phyloP scores from a whole-genome alignment of 768 basidiomycete genomes.

The Mrakia frigida region DNA sequence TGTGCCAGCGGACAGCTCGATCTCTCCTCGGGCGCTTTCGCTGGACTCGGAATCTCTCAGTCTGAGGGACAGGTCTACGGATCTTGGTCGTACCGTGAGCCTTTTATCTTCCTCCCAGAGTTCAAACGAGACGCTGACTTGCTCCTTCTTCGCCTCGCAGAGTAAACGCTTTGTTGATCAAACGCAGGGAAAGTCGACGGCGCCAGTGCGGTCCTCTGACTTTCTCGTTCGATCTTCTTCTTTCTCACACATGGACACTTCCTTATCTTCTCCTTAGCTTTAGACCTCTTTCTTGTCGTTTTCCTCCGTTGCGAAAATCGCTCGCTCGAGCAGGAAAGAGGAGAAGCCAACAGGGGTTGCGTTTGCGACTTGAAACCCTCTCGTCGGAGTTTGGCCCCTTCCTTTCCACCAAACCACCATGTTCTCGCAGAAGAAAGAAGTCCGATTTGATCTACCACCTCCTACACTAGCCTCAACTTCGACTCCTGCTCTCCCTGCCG shows the following conservation, averaged over 20 bases:
- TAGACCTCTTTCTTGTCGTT: no score
- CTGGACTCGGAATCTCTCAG: neutral
- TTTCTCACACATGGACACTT: no score
- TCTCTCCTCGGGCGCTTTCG: constrained; percentile 7
- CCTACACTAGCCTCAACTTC: neutral
- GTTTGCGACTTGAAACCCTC: neutral
- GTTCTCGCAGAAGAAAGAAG: neutral
- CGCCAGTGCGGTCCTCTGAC: no score
- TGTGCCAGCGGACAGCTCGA: constrained; percentile 8
- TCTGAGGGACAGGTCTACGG: neutral
- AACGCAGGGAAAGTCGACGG: no score
- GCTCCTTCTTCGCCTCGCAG: neutral
- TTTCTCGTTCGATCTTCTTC: no score
- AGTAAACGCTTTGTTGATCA: no score
- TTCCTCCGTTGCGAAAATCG: no score
- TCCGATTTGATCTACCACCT: neutral
- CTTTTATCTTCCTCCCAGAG: neutral
- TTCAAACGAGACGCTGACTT: neutral
- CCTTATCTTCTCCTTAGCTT: no score
- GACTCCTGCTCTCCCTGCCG: neutral
- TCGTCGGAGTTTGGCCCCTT: neutral
- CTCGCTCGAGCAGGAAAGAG: no score
- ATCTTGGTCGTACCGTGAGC: constrained; percentile 11
- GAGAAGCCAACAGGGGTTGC: neutral
- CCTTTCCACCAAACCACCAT: neutral